These are phyloP conservation scores for Aspergillus puulaauensis DNA, from an alignment of 2,329 filamentous ascomycete species.

Conservation along the genomic window DNA sequence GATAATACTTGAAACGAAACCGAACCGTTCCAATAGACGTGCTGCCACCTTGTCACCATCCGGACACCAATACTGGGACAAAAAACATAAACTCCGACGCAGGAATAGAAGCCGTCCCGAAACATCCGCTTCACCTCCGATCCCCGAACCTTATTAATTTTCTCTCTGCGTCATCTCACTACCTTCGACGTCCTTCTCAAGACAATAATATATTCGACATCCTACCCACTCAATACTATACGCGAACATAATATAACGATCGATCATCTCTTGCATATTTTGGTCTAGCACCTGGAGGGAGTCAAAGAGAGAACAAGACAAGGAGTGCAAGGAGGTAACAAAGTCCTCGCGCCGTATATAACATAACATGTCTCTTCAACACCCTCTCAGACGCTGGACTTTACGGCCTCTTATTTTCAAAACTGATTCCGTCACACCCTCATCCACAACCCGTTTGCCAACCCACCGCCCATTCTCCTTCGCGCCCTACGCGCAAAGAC, in stretches of 20 bases:
- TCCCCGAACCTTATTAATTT: constrained; percentile 7
- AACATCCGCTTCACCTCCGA: constrained; percentile 6
- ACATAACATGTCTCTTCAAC: constrained; percentile 13
- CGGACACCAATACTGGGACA: not conserved
- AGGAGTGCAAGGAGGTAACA: not conserved
- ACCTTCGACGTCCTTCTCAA: not conserved
- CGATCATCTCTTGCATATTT: not conserved
- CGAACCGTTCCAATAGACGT: not conserved
- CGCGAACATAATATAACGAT: not conserved
- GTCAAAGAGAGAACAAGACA: no score
- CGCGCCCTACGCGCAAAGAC: not conserved
- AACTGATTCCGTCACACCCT: not conserved
- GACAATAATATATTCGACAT: not conserved
- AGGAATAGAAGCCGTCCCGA: constrained; percentile 1
- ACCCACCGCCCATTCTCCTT: constrained; percentile 9
- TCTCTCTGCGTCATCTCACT: constrained; percentile 11
- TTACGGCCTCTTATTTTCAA: constrained; percentile 6
- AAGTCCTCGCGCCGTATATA: not conserved
- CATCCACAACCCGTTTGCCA: not conserved
- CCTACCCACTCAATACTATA: not conserved
- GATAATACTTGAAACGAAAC: not conserved
- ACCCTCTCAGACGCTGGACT: constrained; percentile 23
- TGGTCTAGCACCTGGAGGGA: no score
- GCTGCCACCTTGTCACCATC: not conserved
- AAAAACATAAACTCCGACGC: constrained; percentile 2